A percentile compares a stretch with the other conserved stretches of the same genome.
Conservation (phyloP, 441 rosid genomes). For the Gossypium schwendimanii region DNA sequence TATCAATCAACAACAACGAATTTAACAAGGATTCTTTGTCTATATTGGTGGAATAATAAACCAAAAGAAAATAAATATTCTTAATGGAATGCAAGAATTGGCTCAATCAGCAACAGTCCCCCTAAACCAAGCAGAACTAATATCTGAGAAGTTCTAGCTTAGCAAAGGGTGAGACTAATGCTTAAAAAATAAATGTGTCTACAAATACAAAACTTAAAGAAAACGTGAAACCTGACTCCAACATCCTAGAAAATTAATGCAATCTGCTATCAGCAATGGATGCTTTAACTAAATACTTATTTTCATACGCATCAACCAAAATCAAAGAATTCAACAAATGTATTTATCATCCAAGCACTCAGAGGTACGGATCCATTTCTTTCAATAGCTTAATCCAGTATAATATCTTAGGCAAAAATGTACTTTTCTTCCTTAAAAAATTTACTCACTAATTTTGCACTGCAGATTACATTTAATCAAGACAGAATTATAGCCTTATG, state of each 20-base stretch:
- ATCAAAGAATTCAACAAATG: not conserved
- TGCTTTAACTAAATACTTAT: not conserved
- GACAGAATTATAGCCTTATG: not conserved
- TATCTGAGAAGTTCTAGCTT: not conserved
- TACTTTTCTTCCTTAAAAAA: not conserved
- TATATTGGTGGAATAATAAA: not conserved
- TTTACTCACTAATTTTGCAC: not conserved
- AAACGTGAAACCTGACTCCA: not conserved
- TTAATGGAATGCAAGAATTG: not conserved
- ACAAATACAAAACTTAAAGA: not conserved
- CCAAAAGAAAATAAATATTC: not conserved
- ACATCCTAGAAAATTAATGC: not conserved
- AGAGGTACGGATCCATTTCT: not conserved
- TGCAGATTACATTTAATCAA: not conserved
- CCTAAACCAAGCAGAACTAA: not conserved
- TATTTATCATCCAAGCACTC: not conserved
- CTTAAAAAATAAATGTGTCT: not conserved
- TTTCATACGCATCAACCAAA: not conserved
- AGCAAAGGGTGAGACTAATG: not conserved
- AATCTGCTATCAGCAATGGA: not conserved
- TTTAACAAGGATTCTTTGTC: not conserved
- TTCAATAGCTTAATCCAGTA: not conserved
- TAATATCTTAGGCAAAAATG: not conserved
- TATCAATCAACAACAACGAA: not conserved
- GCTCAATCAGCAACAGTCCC: not conserved